Evolutionary conservation across 1,284 basidiomycete species (phyloP).

Genomic region (Uromyces viciae-fabae): DNA sequence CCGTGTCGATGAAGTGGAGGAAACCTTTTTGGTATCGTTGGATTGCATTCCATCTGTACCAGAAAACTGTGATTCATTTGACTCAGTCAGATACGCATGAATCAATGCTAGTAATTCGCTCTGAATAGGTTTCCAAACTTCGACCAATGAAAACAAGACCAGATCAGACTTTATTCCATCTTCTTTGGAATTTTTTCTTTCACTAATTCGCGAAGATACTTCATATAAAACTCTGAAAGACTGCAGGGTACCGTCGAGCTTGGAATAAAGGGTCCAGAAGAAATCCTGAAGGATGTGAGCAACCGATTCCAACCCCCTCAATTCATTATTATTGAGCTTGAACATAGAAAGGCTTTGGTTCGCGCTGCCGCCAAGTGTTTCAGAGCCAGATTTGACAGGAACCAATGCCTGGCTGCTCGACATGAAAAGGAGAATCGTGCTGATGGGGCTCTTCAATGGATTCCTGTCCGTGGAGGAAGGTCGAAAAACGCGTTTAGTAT

Average conservation of each 20-base stretch:
- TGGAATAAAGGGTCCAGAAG: conserved; percentile 97
- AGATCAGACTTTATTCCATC: conserved; percentile 68
- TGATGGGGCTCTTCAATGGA: conserved; percentile 20
- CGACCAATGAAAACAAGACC: conserved; percentile 69
- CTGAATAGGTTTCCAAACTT: conserved; percentile 89
- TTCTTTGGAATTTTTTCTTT: conserved; percentile 84
- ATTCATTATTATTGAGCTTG: conserved; percentile 62
- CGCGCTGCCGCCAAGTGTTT: conserved; percentile 55
- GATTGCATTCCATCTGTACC: conserved; percentile 12
- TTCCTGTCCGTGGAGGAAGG: conserved; percentile 7
- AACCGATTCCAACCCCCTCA: conserved; percentile 51
- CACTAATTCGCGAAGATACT: conserved; percentile 63
- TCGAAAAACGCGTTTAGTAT: conserved; percentile 47
- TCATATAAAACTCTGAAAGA: conserved; percentile 87
- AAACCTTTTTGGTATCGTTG: conserved; percentile 58
- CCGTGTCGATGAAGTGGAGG: conserved; percentile 69
- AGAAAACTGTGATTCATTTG: conserved; percentile 14
- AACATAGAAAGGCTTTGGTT: conserved; percentile 65
- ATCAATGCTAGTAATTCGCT: conserved; percentile 83
- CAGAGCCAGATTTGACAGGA: conserved; percentile 22
- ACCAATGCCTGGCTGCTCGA: conserved; percentile 8
- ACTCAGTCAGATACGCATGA: conserved; percentile 81
- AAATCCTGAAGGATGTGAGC: conserved; percentile 81
- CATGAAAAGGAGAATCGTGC: conserved; percentile 24
- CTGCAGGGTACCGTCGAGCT: conserved; percentile 91